Evolutionary conservation across 768 basidiomycete genomes (phyloP), one percentile per base, ranked within the genome.

Genomic region (Collybia mongolica): DNA sequence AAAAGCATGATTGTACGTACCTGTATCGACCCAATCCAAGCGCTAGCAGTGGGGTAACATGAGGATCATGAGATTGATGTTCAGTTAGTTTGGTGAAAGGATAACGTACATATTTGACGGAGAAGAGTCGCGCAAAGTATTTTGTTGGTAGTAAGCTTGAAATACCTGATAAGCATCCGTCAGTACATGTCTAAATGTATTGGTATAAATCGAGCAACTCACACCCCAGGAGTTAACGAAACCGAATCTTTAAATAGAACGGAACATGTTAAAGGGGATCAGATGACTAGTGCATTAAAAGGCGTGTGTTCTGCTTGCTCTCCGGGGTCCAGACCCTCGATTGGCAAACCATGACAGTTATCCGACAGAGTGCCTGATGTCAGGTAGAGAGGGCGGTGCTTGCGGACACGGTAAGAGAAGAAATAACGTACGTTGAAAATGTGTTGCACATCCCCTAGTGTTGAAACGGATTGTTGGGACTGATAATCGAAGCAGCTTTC

Each of bases 1-100:
- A n/a, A 28, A 40, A 20, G 29, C 24, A 24, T 43, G 38, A 22
- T 39, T 15, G 36, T 14, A 28, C 52, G n/a, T 51, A 82, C 86
- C 70, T 89, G 87, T 20, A 84, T 69, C 1, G 88, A 90, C 3
- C 88, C 88, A 28, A 91, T 90, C 88, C 87, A 91, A 38, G 87
- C 80, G 39, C 88, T 88, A 51, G 19, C n/a, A 17, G 43, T 52
- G n/a, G 18, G 38, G 23, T 18, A 20, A 50, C 35, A 24, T n/a
- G n/a, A n/a, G n/a, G n/a, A 28, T 14, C 11, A n/a, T 45, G 22
- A 12, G 39, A 44, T n/a, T 46, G 38, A 35, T 36, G 40, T 11
- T 39, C 11, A 18, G 19, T 9, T 18, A 6, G 19, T 55, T n/a
- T 39, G 32, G 28, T 20, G 14, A 32, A 11, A 17, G 29, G n/a